Conservation (phyloP, 176 grass and related monocot genomes). For the Chrysopogon serrulatus region DNA sequence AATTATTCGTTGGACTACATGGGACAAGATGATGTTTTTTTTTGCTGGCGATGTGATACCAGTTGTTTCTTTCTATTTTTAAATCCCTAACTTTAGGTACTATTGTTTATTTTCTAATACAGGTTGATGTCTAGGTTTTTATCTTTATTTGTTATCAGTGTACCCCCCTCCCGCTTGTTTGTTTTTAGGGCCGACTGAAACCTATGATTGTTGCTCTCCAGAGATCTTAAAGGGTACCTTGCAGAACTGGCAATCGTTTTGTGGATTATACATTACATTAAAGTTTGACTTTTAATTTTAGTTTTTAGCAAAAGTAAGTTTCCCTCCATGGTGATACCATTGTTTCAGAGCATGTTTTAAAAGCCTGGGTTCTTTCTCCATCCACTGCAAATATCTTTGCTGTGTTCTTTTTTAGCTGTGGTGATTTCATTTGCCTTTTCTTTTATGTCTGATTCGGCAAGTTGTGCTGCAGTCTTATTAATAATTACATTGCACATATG, state of each 20-base stretch:
- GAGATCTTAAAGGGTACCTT: no score
- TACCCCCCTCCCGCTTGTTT: not conserved
- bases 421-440: not conserved
- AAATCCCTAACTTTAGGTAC: not conserved
- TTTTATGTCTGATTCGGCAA: not conserved
- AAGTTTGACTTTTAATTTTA: not conserved
- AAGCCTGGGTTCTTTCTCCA: no score
- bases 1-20: conserved; percentile 6
- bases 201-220: not conserved
- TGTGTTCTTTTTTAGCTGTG: not conserved
- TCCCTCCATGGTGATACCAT: not conserved
- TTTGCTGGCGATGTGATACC: conserved; percentile 37
- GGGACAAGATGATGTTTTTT: conserved; percentile 28
- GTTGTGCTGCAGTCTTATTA: not conserved
- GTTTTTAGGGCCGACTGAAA: not conserved
- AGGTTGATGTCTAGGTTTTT: conserved; percentile 14
- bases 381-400: no score
- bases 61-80: conserved; percentile 23
- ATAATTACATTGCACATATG: not conserved
- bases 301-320: not conserved
- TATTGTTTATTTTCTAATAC: not conserved
- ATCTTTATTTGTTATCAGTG: not conserved
- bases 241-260: not conserved
- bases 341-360: not conserved
- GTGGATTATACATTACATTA: not conserved